Percentiles rank a stretch among this genome's conserved stretches.
Evolutionary conservation across 305 asterid species (phyloP).

Genomic region (Fraxinus velutina): DNA sequence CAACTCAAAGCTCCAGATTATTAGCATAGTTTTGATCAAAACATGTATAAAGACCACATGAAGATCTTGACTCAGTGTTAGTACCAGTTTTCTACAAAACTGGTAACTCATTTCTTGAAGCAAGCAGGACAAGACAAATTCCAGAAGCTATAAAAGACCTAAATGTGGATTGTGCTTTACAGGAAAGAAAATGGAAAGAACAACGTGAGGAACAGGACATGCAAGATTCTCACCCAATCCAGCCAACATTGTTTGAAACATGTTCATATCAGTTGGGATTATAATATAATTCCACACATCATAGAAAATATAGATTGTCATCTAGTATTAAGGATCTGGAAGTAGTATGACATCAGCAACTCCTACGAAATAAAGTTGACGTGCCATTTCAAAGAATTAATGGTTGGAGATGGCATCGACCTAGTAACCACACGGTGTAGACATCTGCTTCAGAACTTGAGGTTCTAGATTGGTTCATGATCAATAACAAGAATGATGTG

Average conservation of each 20-base stretch:
- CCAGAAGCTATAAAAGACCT: not conserved
- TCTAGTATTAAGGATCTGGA: not conserved
- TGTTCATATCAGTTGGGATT: not conserved
- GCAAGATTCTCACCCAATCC: conserved; percentile 9
- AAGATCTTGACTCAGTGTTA: conserved; percentile 12
- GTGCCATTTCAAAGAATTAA: not conserved
- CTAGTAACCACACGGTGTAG: not conserved
- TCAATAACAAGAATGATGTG: not conserved
- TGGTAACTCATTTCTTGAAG: not conserved
- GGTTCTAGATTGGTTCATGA: not conserved
- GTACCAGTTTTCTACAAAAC: not conserved
- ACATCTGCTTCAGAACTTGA: not conserved
- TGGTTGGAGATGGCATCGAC: not conserved
- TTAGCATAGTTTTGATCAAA: not conserved
- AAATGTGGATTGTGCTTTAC: not conserved
- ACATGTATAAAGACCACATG: not conserved
- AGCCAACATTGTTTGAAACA: conserved; percentile 9
- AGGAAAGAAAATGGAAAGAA: not conserved
- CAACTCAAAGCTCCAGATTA: not conserved
- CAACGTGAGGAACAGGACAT: not conserved
- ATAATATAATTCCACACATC: not conserved
- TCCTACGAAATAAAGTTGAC: not conserved
- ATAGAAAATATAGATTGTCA: not conserved
- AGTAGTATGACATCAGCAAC: not conserved
- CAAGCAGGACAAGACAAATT: not conserved